phyloP scores from a whole-genome alignment of 1,284 basidiomycete species.

The Taiwanofungus camphoratus region DNA sequence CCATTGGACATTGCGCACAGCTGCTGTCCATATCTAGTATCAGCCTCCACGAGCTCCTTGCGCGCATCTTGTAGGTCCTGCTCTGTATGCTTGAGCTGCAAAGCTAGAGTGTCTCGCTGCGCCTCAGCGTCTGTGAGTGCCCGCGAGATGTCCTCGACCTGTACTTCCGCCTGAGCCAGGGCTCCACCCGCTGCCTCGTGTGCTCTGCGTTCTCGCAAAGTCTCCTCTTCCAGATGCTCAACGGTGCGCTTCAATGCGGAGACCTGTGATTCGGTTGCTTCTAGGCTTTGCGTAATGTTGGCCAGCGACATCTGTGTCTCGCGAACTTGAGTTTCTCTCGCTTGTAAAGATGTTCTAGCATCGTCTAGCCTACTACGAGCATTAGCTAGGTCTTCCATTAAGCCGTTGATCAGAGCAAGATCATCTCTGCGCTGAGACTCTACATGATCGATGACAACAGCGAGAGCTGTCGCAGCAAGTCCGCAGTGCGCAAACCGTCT shows the following conservation, averaged over 20 bases:
- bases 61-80: constrained; percentile 47
- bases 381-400: constrained; percentile 1
- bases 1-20: constrained; percentile 52
- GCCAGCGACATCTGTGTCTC: not conserved
- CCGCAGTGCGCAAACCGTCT: constrained; percentile 22
- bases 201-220: constrained; percentile 23
- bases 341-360: constrained; percentile 16
- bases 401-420: constrained; percentile 7
- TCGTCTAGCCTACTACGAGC: constrained; percentile 4
- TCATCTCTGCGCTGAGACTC: constrained; percentile 8
- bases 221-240: constrained; percentile 31
- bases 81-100: constrained; percentile 58
- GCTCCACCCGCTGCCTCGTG: constrained; percentile 33
- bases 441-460: constrained; percentile 18
- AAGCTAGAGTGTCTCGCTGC: constrained; percentile 53
- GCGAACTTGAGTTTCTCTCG: not conserved
- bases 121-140: constrained; percentile 50
- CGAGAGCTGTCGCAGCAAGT: constrained; percentile 13
- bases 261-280: constrained; percentile 21
- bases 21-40: constrained; percentile 53
- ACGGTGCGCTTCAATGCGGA: constrained; percentile 24
- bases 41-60: constrained; percentile 46
- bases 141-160: constrained; percentile 35
- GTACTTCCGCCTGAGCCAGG: constrained; percentile 35
- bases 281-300: constrained; percentile 22